A percentile compares a stretch with the other conserved stretches of the same genome.
Evolutionary conservation across 164 flowering plant species (phyloP).

Genomic region (Vitis amurensis): DNA sequence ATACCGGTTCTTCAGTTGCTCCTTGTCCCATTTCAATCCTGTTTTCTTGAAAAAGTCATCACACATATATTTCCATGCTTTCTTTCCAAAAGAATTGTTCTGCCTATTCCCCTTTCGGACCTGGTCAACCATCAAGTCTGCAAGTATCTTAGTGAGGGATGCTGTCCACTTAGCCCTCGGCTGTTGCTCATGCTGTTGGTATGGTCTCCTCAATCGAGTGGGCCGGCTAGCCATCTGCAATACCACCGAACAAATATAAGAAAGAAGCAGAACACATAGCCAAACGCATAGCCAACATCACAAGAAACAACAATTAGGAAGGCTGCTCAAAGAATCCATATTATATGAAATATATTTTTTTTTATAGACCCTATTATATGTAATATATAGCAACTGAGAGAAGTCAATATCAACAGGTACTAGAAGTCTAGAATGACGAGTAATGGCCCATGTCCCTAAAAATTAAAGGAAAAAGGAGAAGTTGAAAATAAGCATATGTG

Average conservation of each 20-base stretch:
- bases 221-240: slow-evolving; percentile 40
- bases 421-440: too few species aligned
- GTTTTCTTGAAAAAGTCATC: slow-evolving; percentile 45
- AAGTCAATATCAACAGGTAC: too few species aligned
- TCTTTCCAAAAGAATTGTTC: slow-evolving; percentile 42
- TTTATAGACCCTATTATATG: not conserved
- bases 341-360: not conserved
- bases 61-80: slow-evolving; percentile 51
- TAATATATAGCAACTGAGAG: not conserved
- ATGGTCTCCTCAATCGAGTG: slow-evolving; percentile 22
- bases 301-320: not conserved
- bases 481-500: too few species aligned
- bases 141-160: slow-evolving; percentile 42
- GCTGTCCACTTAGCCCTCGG: slow-evolving; percentile 63
- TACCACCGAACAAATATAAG: not conserved
- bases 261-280: not conserved
- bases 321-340: not conserved
- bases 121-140: slow-evolving; percentile 53
- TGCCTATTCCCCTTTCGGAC: slow-evolving; percentile 44
- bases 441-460: too few species aligned
- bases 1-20: slow-evolving; percentile 52
- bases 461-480: too few species aligned
- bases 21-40: slow-evolving; percentile 56
- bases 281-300: not conserved
- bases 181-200: slow-evolving; percentile 36